Evolutionary conservation across 1,284 basidiomycete genomes (phyloP), one percentile per base, ranked within the genome.

Genomic region (Puccinia hordei): DNA sequence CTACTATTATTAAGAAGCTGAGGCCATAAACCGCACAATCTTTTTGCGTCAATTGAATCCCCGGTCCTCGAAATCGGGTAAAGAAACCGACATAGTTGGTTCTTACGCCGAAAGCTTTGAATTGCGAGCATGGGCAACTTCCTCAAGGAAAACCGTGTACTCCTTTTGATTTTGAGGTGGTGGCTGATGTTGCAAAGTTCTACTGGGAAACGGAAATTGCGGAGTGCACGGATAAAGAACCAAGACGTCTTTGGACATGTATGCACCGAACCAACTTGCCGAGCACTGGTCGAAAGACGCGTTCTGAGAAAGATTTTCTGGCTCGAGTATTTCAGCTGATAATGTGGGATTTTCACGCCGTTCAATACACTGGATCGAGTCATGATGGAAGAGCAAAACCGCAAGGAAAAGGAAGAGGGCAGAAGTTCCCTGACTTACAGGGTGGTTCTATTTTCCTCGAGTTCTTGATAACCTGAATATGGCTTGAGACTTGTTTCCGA

Each of bases 391-490:
- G 30, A 4, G 15, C 41, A 72, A 44, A 57, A 22, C 8, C 35
- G 24, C 0, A 5, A 71, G 19, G 2, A 19, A 17, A n/a, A 22
- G 3, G 13, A 17, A 30, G 57, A 74, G 30, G 63, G 12, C 13
- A 3, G 35, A 49, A 44, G n/a, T 44, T 63, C 8, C 17, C 6
- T 49, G 8, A 81, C 84, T 74, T 35, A 84, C 84, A 82, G 59
- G 85, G 85, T 10, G 83, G 81, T 72, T 87, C 86, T 53, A 84
- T 83, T 73, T 85, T 85, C 75, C 85, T 83, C 65, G 86, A 83
- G 81, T 84, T 82, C 83, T 86, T 82, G 84, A 86, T 83, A 44
- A 86, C 85, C 81, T 86, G 85, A 35, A 86, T 86, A 68, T 86
- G 85, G 81, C 84, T 85, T 71, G 85, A 85, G 66, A 86, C 85